These are phyloP conservation scores for Priceomyces fermenticarens DNA, from an alignment of 805 yeast species.

Conservation along the genomic window DNA sequence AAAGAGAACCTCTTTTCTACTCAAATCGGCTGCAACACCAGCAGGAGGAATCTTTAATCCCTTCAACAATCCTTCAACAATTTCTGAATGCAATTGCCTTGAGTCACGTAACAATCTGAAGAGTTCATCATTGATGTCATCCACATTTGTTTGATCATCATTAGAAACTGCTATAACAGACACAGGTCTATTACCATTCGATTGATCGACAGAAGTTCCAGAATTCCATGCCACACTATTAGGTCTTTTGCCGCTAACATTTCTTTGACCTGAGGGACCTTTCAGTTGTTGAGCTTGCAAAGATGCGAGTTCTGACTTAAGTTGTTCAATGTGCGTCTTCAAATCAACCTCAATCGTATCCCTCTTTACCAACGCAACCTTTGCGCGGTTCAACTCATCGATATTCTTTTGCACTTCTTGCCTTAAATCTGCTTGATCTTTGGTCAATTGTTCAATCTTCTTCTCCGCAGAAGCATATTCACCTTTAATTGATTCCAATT, in stretches of 20 bases:
- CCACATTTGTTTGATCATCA: constrained; percentile 52
- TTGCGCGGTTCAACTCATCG: constrained; percentile 60
- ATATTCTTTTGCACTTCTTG: constrained; percentile 60
- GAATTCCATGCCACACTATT: constrained; percentile 35
- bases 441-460: constrained; percentile 58
- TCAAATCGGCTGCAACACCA: constrained; percentile 76
- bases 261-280: constrained; percentile 29
- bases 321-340: constrained; percentile 56
- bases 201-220: constrained; percentile 32
- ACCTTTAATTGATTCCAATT: constrained; percentile 50
- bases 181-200: constrained; percentile 50
- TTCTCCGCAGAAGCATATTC: constrained; percentile 57
- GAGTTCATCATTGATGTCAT: constrained; percentile 72
- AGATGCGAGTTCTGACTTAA: constrained; percentile 49
- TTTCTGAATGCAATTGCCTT: constrained; percentile 71
- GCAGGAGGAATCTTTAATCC: constrained; percentile 84
- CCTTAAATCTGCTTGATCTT: constrained; percentile 60
- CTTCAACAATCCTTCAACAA: constrained; percentile 80
- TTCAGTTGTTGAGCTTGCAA: constrained; percentile 35
- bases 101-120: constrained; percentile 71
- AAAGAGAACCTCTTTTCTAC: constrained; percentile 88
- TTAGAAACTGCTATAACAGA: constrained; percentile 59
- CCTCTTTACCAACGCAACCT: constrained; percentile 53
- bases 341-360: constrained; percentile 65
- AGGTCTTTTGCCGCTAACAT: constrained; percentile 38